phyloP scores from a whole-genome alignment of 2,329 filamentous ascomycete genomes.

The Drechslera avenae region DNA sequence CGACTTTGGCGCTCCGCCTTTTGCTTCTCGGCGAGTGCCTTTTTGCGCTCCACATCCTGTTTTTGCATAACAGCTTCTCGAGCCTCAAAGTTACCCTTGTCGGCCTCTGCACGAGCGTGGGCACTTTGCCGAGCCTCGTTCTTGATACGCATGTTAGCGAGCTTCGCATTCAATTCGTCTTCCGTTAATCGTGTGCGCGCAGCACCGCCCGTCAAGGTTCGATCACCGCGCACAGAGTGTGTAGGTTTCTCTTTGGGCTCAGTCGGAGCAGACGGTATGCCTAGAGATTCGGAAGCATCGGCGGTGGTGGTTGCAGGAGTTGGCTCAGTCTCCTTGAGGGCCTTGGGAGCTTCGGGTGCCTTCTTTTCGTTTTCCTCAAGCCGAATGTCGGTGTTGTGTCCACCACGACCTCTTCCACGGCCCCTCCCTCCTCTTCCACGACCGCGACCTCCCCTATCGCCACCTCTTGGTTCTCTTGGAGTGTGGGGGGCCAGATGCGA shows the following conservation, averaged over 20 bases:
- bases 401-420: conserved; percentile 30
- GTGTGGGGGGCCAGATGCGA: conserved; percentile 27
- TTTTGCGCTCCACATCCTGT: conserved; percentile 52
- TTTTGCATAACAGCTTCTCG: conserved; percentile 65
- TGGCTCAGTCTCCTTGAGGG: conserved; percentile 26
- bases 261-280: conserved; percentile 23
- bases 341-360: conserved; percentile 24
- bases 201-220: conserved; percentile 41
- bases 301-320: conserved; percentile 18
- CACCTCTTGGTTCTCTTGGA: conserved; percentile 36
- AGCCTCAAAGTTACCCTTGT: conserved; percentile 66
- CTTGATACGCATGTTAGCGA: conserved; percentile 65
- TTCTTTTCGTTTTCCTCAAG: conserved; percentile 21
- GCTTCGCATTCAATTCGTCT: conserved; percentile 64
- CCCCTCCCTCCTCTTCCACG: conserved; percentile 35
- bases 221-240: conserved; percentile 42
- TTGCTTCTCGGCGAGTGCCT: conserved; percentile 37
- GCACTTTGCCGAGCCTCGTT: conserved; percentile 65
- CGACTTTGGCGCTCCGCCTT: conserved; percentile 59
- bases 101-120: conserved; percentile 70
- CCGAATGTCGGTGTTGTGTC: conserved; percentile 20
- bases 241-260: conserved; percentile 31
- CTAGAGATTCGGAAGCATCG: conserved; percentile 17
- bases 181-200: conserved; percentile 60
- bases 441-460: conserved; percentile 35